phyloP scores from a whole-genome alignment of 306 rosid species.

The Pterocarpus santalinus region DNA sequence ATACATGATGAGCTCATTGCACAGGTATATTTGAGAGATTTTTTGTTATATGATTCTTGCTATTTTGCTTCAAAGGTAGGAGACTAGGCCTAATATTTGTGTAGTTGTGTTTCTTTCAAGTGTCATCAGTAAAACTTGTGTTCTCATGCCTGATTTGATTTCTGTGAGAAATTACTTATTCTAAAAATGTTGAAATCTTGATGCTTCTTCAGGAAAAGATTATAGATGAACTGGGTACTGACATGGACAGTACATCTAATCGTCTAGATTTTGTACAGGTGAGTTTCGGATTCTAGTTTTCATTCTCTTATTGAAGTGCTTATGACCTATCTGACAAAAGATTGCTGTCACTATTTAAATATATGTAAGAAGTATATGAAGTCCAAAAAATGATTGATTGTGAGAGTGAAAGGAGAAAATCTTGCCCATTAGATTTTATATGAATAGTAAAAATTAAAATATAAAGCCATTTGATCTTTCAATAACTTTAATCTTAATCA shows the following conservation, averaged over 20 bases:
- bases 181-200: constrained; percentile 36
- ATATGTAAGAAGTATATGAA: background rate
- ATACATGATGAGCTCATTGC: constrained; percentile 92
- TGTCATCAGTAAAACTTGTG: constrained; percentile 27
- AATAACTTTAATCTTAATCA: background rate
- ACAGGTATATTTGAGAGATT: constrained; percentile 67
- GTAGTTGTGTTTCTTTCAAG: constrained; percentile 27
- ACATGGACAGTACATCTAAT: constrained; percentile 93
- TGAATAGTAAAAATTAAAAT: background rate
- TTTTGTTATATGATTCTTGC: constrained; percentile 26
- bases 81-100: constrained; percentile 9
- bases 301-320: constrained; percentile 8
- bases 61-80: constrained; percentile 23
- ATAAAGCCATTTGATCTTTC: background rate
- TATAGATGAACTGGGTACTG: constrained; percentile 84
- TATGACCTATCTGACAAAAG: constrained; percentile 28
- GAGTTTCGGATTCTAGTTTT: constrained; percentile 55
- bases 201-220: constrained; percentile 84
- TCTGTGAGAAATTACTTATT: constrained; percentile 5
- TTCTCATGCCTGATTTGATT: constrained; percentile 12
- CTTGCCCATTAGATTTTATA: background rate
- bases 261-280: constrained; percentile 99
- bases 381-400: background rate
- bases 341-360: background rate
- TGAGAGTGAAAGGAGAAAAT: background rate